A percentile compares a stretch with the other conserved stretches of the same genome.
phyloP scores from a whole-genome alignment of 768 basidiomycete species.

The Trametes maxima region DNA sequence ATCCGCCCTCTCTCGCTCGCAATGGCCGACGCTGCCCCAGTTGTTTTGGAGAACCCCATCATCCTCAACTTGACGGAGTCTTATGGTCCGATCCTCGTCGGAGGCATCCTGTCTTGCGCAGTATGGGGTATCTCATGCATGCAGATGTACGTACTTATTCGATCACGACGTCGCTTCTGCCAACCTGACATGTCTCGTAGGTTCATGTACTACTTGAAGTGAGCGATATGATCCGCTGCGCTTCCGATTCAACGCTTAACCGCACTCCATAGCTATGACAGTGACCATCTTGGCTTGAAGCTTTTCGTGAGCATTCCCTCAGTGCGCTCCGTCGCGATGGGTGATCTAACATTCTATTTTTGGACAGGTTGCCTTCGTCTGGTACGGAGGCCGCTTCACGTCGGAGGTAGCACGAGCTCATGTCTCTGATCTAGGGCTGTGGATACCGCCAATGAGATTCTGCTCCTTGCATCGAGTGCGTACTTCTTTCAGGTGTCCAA shows the following conservation, averaged over 20 bases:
- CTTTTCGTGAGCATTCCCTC: neutral
- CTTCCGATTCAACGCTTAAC: neutral
- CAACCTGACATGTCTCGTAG: neutral
- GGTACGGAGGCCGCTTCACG: neutral
- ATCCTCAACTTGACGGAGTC: neutral
- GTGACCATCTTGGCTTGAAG: neutral
- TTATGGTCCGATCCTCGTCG: neutral
- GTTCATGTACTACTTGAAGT: neutral
- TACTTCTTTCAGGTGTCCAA: neutral
- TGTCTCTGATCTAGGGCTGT: neutral
- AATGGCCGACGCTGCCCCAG: neutral
- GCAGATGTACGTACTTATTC: neutral
- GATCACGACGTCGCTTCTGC: neutral
- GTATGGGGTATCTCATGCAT: neutral
- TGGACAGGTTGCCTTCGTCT: neutral
- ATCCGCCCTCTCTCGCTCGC: neutral
- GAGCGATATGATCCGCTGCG: neutral
- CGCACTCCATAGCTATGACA: neutral
- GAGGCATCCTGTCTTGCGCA: neutral
- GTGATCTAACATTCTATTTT: neutral
- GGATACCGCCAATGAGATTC: neutral
- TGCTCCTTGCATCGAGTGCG: neutral
- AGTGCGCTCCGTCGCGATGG: neutral
- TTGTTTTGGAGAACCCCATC: neutral
- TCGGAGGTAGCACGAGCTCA: neutral